phyloP scores from a whole-genome alignment of 78 protist species.

The Monosiga brevicollis region DNA sequence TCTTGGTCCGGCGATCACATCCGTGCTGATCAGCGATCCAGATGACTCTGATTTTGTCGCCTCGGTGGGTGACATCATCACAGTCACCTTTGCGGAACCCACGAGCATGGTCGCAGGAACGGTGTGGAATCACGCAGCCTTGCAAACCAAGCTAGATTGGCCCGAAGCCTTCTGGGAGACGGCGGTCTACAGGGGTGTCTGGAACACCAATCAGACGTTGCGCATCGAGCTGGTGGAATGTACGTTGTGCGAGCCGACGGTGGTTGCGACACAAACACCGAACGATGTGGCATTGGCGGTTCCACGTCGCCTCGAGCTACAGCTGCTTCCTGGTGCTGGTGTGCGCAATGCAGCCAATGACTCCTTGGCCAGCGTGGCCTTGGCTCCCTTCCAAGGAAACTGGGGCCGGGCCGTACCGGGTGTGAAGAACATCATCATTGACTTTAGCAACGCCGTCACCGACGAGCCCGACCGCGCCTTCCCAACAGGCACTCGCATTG shows the following conservation, averaged over 20 bases:
- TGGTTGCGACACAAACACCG: too few relatives aligned
- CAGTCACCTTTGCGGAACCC: background rate
- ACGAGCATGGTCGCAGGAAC: conserved; percentile 9
- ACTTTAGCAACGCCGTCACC: background rate
- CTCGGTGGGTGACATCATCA: background rate
- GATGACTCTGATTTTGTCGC: background rate
- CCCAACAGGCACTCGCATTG: background rate
- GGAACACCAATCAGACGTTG: too few relatives aligned
- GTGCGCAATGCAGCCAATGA: background rate
- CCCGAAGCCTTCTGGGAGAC: too few relatives aligned
- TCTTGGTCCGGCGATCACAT: background rate
- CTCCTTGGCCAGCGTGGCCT: background rate
- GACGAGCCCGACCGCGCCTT: background rate
- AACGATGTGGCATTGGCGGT: too few relatives aligned
- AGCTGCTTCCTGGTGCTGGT: background rate
- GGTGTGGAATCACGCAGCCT: too few relatives aligned
- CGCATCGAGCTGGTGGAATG: too few relatives aligned
- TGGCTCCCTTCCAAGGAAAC: background rate
- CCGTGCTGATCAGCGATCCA: background rate
- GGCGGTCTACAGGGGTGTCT: too few relatives aligned
- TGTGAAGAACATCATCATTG: background rate
- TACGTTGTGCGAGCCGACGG: too few relatives aligned
- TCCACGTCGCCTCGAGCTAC: too few relatives aligned
- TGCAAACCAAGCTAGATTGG: too few relatives aligned
- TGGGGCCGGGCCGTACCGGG: background rate